Base-by-base conservation (phyloP, 352 stramenopile genomes). In the Globisporangium canariense region DNA sequence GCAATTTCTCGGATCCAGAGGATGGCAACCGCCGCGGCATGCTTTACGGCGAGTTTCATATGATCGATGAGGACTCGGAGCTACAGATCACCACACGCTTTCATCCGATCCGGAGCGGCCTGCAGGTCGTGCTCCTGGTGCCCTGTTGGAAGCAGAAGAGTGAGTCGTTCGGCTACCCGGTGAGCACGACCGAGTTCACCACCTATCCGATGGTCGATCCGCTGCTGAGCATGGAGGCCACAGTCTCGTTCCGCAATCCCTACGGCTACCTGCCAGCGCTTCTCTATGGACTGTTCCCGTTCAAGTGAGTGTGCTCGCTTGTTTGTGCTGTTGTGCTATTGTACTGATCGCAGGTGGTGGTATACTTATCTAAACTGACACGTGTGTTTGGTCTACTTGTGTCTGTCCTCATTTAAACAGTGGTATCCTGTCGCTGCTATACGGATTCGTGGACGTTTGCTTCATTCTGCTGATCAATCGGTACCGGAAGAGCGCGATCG, bases 61-160 rank as follows among this genome's bases (percentile, higher is more conserved):
- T 57, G 25, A 61, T 90, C 16, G 53, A 78, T 11, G 77, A 68
- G n/a, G 69, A 70, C 16, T 54, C 78, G 30, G 67, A 64, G 36
- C 43, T 95, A 16, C 34, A 79, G 3, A 65, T 92, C n/a, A 51
- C 60, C 32, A 71, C 73, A 2, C 70, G 65, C 43, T 94, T 94
- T 47, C 76, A 80, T 18, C 85, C 86, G 6, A 61, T 47, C 22
- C 59, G 64, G 20, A 79, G 65, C 38, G 83, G 85, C 1, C 63
- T 93, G 32, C 85, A 96, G 64, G 76, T 84, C 47, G 82, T 86
- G 36, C 62, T 93, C 45, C 46, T 96, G 4, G 69, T 89, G 46
- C 80, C 85, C 0, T 96, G 87, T 67, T 91, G 82, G 83, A 92
- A 90, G 64, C 85, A 92, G 64, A 94, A 94, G 73, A 83, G 74